Base-by-base conservation (phyloP, 2,329 filamentous ascomycete species). In the Exophiala oligosperma region DNA sequence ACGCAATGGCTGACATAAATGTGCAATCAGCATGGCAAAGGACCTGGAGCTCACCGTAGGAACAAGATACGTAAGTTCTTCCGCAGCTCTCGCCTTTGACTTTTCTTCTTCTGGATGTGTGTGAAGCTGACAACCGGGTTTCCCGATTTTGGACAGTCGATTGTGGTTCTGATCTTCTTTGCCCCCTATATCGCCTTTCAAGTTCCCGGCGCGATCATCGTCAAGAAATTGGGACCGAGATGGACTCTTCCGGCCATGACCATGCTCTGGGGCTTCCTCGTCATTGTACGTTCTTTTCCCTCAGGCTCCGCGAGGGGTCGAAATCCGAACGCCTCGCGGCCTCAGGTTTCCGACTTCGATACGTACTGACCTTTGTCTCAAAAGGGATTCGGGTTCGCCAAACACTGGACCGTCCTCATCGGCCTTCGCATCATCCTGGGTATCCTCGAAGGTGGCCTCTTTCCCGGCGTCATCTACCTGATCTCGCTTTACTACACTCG, bases 121-220 rank as follows among this genome's bases (percentile, higher is more conserved):
- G 7, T 9, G 11, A 35, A 11, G 32, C 32, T 35, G 11, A 35
- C 9, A 6, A 35, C 2, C 2, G 6, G 9, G 6, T 9, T 9
- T 35, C 7, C 17, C 17, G 17, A 17, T 17, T 17, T 17, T 17
- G 17, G 7, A 35, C 11, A 35, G 32, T 35, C 32, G 6, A 5
- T 90, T 67, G 79, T 87, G 56, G 86, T 86, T 2, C 76, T 91
- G 29, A 79, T 90, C 67, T 91, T 91, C 76, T 91, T 90, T 77
- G 77, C 88, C 63, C 81, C 86, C 0, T 91, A 91, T 70, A 81
- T 87, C 57, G 49, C 89, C 50, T 88, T 90, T 62, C 87, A 91
- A 68, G 84, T 87, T 0, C 86, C 86, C 0, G 86, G 86, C 2
- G 90, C 87, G 0, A 74, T 90, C 37, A 71, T 90, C 29, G 79